These are phyloP conservation scores for Ustilago tritici DNA, from an alignment of 1,284 basidiomycete genomes.

Conservation along the genomic window DNA sequence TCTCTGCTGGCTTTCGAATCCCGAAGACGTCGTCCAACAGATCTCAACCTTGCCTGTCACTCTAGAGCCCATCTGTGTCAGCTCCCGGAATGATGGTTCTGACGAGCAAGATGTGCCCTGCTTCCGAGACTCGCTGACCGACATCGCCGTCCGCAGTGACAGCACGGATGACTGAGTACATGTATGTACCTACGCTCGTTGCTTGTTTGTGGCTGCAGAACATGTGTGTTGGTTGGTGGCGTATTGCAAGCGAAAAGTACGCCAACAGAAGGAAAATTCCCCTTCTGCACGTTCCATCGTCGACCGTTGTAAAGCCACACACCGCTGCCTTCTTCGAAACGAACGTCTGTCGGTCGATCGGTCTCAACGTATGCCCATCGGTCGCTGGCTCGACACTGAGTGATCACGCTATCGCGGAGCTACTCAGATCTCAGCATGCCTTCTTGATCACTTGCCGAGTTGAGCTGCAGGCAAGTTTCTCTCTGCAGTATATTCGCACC, in stretches of 20 bases:
- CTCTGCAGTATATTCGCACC: background rate
- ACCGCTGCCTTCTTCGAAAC: background rate
- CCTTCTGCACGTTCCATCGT: background rate
- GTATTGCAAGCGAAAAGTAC: slow-evolving; percentile 4
- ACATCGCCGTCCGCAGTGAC: background rate
- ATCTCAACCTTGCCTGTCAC: background rate
- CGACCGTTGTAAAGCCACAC: background rate
- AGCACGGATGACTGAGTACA: background rate
- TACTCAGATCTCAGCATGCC: background rate
- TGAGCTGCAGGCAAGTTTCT: background rate
- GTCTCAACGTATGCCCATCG: background rate
- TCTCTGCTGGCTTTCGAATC: background rate
- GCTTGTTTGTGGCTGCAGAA: slow-evolving; percentile 1
- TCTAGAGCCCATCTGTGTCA: background rate
- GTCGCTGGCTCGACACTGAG: background rate
- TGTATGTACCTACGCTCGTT: background rate
- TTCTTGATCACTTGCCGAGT: background rate
- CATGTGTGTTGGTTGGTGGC: slow-evolving; percentile 3
- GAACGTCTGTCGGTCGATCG: background rate
- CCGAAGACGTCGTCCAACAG: background rate
- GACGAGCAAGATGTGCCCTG: background rate
- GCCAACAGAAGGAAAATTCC: background rate
- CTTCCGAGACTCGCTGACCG: background rate
- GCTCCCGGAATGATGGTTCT: background rate
- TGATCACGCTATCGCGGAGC: background rate